A percentile compares a stretch with the other conserved stretches of the same genome.
These are phyloP conservation scores for Vitellaria paradoxa DNA, from an alignment of 179 eudicot genomes.

Conservation along the genomic window DNA sequence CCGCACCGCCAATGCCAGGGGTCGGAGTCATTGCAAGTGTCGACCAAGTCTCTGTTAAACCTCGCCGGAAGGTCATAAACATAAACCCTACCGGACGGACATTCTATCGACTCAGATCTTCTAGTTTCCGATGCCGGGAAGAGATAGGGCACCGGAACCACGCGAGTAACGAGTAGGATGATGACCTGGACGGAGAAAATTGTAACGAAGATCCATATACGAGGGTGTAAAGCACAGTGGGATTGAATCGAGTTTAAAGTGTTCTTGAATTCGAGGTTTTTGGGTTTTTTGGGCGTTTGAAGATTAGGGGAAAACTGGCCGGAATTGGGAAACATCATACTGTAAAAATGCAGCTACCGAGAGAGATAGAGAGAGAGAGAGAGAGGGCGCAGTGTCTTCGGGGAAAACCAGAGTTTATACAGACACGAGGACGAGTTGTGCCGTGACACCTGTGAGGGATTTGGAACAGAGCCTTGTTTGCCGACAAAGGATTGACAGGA, in stretches of 20 bases:
- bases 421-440: no score
- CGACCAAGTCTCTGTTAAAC: conserved; percentile 38
- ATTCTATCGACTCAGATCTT: background rate
- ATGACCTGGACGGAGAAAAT: conserved; percentile 16
- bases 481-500: no score
- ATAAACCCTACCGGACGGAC: conserved; percentile 35
- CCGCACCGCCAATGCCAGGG: conserved; percentile 46
- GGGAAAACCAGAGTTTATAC: no score
- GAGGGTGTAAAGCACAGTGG: conserved; percentile 18
- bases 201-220: conserved; percentile 6
- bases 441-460: no score
- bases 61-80: conserved; percentile 45
- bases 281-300: conserved; percentile 1
- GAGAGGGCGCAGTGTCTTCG: background rate
- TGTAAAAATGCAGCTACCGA: background rate
- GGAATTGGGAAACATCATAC: conserved; percentile 8
- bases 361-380: background rate
- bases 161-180: conserved; percentile 11
- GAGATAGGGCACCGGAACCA: background rate
- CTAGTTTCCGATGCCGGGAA: background rate
- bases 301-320: background rate
- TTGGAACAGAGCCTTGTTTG: no score
- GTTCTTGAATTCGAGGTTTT: conserved; percentile 6
- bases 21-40: conserved; percentile 36
- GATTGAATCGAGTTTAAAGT: conserved; percentile 11